Base-by-base conservation (phyloP, 2,329 filamentous ascomycete genomes). In the Hypoxylon sp. region DNA sequence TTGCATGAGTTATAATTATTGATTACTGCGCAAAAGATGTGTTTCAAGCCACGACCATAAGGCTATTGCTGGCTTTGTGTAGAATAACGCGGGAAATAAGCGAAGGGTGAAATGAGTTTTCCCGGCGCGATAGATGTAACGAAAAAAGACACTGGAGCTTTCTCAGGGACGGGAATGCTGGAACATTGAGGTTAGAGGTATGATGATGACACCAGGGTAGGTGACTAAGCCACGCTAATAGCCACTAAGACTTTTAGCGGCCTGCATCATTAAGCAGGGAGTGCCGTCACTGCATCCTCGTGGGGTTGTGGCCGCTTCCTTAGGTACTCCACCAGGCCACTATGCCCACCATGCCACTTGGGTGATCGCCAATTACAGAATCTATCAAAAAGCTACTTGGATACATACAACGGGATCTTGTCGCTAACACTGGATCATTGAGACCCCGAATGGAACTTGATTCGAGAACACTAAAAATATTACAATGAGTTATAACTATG, bases 1-100 rank as follows among this genome's bases (percentile, higher is more conserved):
- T 69, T 63, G 71, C 76, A 77, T 77, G 67, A 64, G 63, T 68
- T 63, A 66, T n/a, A 42, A 33, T 27, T 69, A 69, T 58, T 50
- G 53, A 54, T 44, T 73, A 66, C 53, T 69, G 55, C 30, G 61
- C 33, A 49, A 67, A 35, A 49, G 27, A 49, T 49, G 6, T 60
- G 20, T 61, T 50, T 44, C 14, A 55, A 53, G 54, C 25, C 33
- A 53, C 51, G 58, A 69, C 33, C 35, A 42, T 59, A 65, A 48
- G 14, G 44, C 37, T 58, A 31, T 49, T 27, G 61, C 27, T 46
- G 33, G 37, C 20, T 60, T 54, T 64, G 60, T 49, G 51, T 55
- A 14, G 31, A 44, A 44, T 33, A 50, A 59, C 30, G 57, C 46
- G 55, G 44, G 42, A 65, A 54, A 66, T 57, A 64, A 50, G 58